phyloP scores from a whole-genome alignment of 495 filamentous ascomycete genomes.

The Talaromyces proteolyticus region DNA sequence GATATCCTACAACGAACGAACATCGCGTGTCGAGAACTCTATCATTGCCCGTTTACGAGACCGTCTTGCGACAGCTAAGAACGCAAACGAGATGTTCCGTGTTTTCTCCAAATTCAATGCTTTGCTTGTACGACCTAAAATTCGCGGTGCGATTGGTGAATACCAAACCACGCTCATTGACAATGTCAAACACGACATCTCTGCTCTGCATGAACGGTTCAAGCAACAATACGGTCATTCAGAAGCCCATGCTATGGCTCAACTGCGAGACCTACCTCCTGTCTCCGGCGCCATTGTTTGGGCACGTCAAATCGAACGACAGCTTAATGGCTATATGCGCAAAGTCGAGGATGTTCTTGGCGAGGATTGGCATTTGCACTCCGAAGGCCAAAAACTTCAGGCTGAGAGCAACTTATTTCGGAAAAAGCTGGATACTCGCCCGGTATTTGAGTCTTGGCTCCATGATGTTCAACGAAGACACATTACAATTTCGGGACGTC shows the following conservation, averaged over 20 bases:
- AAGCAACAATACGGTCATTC: conserved; percentile 98
- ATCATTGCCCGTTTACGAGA: conserved; percentile 95
- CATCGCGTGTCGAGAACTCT: conserved; percentile 93
- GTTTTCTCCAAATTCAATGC: conserved; percentile 99
- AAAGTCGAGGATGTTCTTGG: conserved; percentile 95
- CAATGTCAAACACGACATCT: conserved; percentile 93
- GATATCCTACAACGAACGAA: conserved; percentile 92
- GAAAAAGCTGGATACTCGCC: conserved; percentile 89
- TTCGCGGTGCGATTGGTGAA: conserved; percentile 92
- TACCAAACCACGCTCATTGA: conserved; percentile 97
- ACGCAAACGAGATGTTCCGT: conserved; percentile 98
- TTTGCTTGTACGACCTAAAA: conserved; percentile 94
- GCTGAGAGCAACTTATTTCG: conserved; percentile 84
- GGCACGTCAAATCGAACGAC: conserved; percentile 93
- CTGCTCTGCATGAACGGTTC: conserved; percentile 88
- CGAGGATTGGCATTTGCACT: conserved; percentile 85
- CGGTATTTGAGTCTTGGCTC: conserved; percentile 92
- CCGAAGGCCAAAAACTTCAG: conserved; percentile 91
- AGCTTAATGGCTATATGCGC: conserved; percentile 93
- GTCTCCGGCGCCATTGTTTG: conserved; percentile 96
- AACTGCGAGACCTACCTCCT: conserved; percentile 88
- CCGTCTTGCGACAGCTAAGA: conserved; percentile 89
- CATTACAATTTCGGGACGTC: conserved; percentile 81
- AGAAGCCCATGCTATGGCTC: conserved; percentile 95
- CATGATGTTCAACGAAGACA: conserved; percentile 80